Evolutionary conservation across 1,284 basidiomycete species (phyloP).

Genomic region (Neolentinus lepideus): DNA sequence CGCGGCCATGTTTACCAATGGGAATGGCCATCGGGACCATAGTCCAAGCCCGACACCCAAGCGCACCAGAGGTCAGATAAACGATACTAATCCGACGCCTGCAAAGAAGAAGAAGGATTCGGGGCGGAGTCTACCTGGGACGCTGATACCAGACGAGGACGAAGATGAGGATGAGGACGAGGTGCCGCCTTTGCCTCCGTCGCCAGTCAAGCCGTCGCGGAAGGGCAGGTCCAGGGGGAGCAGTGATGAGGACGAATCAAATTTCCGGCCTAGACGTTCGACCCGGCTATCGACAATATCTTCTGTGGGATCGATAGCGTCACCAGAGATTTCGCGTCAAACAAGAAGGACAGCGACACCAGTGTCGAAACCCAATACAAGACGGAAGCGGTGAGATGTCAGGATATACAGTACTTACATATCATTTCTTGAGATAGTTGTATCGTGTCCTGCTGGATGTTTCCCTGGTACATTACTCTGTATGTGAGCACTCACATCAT

Average conservation of each 20-base stretch:
- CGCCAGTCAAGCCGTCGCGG: conserved; percentile 19
- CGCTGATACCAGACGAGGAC: conserved; percentile 23
- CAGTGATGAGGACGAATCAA: conserved; percentile 13
- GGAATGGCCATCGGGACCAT: background rate
- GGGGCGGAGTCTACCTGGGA: conserved; percentile 24
- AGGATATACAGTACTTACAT: too few species aligned
- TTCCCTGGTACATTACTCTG: background rate
- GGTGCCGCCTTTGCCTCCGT: conserved; percentile 42
- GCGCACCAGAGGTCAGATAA: background rate
- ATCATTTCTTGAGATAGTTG: too few species aligned
- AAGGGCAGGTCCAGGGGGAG: conserved; percentile 15
- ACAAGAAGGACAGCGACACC: background rate
- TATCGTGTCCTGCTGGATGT: background rate
- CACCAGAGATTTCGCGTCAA: background rate
- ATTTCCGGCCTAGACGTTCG: conserved; percentile 21
- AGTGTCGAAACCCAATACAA: background rate
- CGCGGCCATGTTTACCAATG: background rate
- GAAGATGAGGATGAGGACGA: conserved; percentile 37
- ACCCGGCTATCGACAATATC: conserved; percentile 23
- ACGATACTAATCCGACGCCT: conserved; percentile 3
- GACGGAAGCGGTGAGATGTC: background rate
- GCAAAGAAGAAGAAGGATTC: conserved; percentile 18
- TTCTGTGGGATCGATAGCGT: conserved; percentile 5
- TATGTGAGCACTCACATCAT: background rate
- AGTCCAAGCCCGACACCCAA: background rate